Percentiles rank a stretch among this genome's conserved stretches.
These are phyloP conservation scores for Hypsizygus marmoreus DNA, from an alignment of 768 basidiomycete genomes.

Conservation along the genomic window DNA sequence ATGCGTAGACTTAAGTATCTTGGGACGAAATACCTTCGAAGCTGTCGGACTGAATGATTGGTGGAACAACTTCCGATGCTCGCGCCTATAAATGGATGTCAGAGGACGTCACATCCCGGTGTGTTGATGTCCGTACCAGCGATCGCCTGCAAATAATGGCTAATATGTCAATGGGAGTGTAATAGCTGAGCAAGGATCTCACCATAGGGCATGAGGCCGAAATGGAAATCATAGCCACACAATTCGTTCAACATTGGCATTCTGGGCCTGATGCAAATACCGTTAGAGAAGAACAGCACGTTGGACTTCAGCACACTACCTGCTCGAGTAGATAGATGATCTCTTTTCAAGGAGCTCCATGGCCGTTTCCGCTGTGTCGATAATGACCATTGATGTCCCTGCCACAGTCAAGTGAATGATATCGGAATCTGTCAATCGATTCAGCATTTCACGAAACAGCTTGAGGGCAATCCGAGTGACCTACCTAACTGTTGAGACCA, in stretches of 20 bases:
- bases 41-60: constrained; percentile 21
- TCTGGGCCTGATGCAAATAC: no score
- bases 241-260: constrained; percentile 25
- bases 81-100: constrained; percentile 18
- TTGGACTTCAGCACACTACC: no score
- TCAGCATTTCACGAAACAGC: no score
- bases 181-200: neutral
- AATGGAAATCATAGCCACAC: constrained; percentile 22
- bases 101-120: neutral
- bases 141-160: constrained; percentile 4
- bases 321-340: constrained; percentile 16
- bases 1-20: constrained; percentile 22
- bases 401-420: constrained; percentile 28
- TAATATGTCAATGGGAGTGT: neutral
- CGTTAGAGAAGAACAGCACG: no score
- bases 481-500: constrained; percentile 41
- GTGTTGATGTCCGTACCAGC: constrained; percentile 1
- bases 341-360: constrained; percentile 39
- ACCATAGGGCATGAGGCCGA: constrained; percentile 20
- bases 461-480: no score
- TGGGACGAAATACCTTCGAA: constrained; percentile 19
- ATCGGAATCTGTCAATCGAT: constrained; percentile 28
- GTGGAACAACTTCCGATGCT: constrained; percentile 23
- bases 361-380: constrained; percentile 34
- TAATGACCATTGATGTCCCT: constrained; percentile 29